Base-by-base conservation (phyloP, 179 eudicot genomes). In the Camellia oleifera region DNA sequence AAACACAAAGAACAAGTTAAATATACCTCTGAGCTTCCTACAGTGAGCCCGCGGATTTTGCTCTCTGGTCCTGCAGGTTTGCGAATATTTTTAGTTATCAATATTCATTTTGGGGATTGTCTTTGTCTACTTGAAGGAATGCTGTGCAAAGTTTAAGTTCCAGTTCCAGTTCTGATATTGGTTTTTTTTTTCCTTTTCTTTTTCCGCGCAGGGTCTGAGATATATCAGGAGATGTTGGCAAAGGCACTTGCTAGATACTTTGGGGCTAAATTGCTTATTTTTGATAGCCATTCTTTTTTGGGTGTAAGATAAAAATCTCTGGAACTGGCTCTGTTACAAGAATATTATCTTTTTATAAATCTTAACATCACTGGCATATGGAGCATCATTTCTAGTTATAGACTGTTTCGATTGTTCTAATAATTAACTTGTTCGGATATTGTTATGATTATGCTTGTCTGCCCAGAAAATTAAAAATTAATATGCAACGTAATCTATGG, bases 11-110 rank as follows among this genome's bases (percentile, higher is more conserved):
- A 92, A 69, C 94, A 89, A 86, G 93, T 87, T 26, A 95, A 94
- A 82, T 92, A 87, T 84, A 86, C 98, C 0, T 88, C 97, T 15
- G 95, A 92, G 69, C 91, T 95, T 67, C 89, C 95, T 54, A 95
- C 97, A 68, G 86, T 95, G 80, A 94, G 89, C 82, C 99, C 99
- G 15, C 84, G 94, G 81, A 89, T 95, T 83, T 89, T 95, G 85
- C 98, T 95, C 57, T 94, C 98, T 63, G 99, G 99, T 84, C 99
- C 98, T 48, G 90, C 98, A 88, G 98, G 99, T 95, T 65, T 54
- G 85, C 50, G 64, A 64, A 32, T 70, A 52, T 65, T 75, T 71
- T 77, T 3, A 56, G 61, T 54, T 26, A 46, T n/a, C 26, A 7
- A 48, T 48, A 40, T 13, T 44, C 15, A 12, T 53, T 76, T 75